Percentiles rank a stretch among this genome's conserved stretches.
phyloP scores from a whole-genome alignment of 805 yeast species.

The Pichia nanzhaoensis region DNA sequence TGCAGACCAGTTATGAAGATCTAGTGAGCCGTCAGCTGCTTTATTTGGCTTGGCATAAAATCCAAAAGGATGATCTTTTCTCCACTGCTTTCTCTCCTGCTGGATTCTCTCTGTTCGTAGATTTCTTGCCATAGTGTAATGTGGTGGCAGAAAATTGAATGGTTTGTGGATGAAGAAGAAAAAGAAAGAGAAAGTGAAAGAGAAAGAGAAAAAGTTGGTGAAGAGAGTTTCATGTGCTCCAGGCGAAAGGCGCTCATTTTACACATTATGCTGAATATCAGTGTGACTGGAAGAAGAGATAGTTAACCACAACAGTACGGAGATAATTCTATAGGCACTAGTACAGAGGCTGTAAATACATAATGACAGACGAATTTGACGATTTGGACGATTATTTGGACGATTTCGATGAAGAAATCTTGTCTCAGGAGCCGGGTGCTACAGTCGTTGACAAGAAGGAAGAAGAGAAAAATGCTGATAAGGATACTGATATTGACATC shows the following conservation, averaged over 20 bases:
- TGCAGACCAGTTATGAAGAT: conserved; percentile 83
- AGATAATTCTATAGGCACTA: no score
- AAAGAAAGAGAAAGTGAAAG: background rate
- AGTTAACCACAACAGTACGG: no score
- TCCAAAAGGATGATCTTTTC: conserved; percentile 97
- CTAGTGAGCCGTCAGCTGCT: conserved; percentile 73
- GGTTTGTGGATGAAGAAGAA: background rate
- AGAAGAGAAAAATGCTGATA: background rate
- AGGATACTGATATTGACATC: background rate
- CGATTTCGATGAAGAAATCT: conserved; percentile 69
- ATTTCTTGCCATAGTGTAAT: conserved; percentile 27
- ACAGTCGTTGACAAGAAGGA: conserved; percentile 14
- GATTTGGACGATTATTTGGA: conserved; percentile 82
- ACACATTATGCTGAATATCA: no score
- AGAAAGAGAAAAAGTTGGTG: background rate
- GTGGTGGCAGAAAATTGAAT: no score
- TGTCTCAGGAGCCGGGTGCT: conserved; percentile 56
- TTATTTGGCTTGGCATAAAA: conserved; percentile 88
- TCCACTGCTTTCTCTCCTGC: conserved; percentile 95
- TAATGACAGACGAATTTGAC: conserved; percentile 50
- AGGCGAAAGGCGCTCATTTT: background rate
- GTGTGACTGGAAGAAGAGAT: no score
- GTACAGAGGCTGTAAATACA: background rate
- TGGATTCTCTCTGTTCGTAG: conserved; percentile 77
- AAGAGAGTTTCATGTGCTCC: background rate